Evolutionary conservation across 495 filamentous ascomycete genomes (phyloP).

Genomic region (Neurospora hispaniola): DNA sequence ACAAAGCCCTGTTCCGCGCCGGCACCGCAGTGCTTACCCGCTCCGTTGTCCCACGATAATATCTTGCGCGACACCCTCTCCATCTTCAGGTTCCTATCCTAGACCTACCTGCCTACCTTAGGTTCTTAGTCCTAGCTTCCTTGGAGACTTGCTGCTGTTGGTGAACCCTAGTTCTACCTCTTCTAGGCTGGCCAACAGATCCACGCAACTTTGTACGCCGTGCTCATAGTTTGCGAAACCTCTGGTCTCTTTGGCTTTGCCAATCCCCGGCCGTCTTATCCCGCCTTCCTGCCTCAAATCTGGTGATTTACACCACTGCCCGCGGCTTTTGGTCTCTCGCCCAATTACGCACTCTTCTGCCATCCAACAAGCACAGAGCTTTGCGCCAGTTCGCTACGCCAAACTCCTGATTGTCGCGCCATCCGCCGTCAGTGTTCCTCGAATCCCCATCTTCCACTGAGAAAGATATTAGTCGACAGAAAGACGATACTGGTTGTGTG

Average conservation of each 20-base stretch:
- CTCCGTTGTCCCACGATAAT: constrained; percentile 12
- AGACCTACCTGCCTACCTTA: neutral
- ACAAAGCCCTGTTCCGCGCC: neutral
- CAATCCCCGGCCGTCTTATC: neutral
- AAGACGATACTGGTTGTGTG: neutral
- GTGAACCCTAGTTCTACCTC: neutral
- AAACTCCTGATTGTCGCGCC: neutral
- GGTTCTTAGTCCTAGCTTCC: neutral
- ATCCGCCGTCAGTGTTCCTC: neutral
- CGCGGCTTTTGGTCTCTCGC: neutral
- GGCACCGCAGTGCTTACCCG: constrained; percentile 1
- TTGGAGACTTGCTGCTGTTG: neutral
- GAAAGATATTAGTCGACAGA: neutral
- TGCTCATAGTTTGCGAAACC: neutral
- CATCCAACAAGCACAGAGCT: neutral
- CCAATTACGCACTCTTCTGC: neutral
- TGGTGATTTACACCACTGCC: neutral
- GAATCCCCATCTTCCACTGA: neutral
- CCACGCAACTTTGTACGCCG: neutral
- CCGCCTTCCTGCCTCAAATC: neutral
- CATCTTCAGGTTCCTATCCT: neutral
- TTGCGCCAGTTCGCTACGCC: neutral
- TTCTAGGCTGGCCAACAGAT: neutral
- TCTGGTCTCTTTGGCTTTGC: neutral
- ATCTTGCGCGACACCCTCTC: constrained; percentile 2